Percentiles rank a stretch among this genome's conserved stretches.
These are phyloP conservation scores for Hylodesmum podocarpum DNA, from an alignment of 306 rosid genomes.

Conservation along the genomic window DNA sequence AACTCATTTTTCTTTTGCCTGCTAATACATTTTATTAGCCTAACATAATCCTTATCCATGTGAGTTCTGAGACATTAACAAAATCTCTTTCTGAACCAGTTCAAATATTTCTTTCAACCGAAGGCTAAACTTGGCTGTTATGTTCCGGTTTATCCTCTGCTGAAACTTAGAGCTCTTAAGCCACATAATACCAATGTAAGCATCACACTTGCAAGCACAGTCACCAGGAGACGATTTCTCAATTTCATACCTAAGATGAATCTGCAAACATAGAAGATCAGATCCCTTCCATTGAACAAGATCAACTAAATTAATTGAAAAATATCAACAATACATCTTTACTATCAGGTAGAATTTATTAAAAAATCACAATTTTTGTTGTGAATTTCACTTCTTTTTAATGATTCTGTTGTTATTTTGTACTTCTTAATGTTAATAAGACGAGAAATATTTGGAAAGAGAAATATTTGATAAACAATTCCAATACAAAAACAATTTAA, in stretches of 20 bases:
- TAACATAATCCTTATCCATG: neutral
- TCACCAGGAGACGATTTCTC: slow-evolving; percentile 52
- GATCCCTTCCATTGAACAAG: neutral
- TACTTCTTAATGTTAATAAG: no score
- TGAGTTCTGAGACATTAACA: slow-evolving; percentile 36
- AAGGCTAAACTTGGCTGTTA: slow-evolving; percentile 49
- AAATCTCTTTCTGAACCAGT: slow-evolving; percentile 57
- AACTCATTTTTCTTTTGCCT: neutral
- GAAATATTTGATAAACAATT: no score
- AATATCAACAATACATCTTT: no score
- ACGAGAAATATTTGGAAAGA: no score
- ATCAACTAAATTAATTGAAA: neutral
- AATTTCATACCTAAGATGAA: slow-evolving; percentile 63
- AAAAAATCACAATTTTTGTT: no score
- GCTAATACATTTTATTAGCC: neutral
- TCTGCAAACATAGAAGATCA: slow-evolving; percentile 38
- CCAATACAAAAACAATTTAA: no score
- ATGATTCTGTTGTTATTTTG: no score
- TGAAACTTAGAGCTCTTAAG: slow-evolving; percentile 63
- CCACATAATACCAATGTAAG: slow-evolving; percentile 55
- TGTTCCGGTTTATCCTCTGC: slow-evolving; percentile 59
- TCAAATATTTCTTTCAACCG: slow-evolving; percentile 55
- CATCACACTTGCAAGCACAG: slow-evolving; percentile 62
- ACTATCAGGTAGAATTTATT: no score
- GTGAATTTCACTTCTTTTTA: no score